Base-by-base conservation (phyloP, 371 early-diverging fungal species). In the Mycotypha africana region DNA sequence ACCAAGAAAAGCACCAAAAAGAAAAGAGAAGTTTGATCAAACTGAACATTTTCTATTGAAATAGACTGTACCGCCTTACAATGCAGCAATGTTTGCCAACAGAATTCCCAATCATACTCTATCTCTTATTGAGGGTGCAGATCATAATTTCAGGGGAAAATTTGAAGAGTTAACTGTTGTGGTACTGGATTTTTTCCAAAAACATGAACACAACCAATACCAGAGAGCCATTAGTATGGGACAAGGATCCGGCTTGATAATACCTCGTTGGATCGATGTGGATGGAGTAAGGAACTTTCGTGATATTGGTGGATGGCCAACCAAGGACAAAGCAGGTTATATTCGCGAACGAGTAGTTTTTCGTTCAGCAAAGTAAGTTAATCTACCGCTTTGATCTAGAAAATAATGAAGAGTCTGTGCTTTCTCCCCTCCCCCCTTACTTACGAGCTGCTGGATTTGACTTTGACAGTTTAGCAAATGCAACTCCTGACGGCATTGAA, bases 271-370 rank as follows among this genome's bases (percentile, higher is more conserved):
- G 67, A 57, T 77, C 16, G 60, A 75, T 47, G 67, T 82, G 3
- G 76, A 79, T 31, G 83, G 83, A n/a, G 81, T 80, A 2, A 62
- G 56, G 22, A 82, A 82, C 49, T 80, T 82, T 51, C 69, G 83
- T 33, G 81, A 79, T 49, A 62, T 79, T 17, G 83, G 83, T 41
- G 81, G 77, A 1, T 77, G 67, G 64, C 55, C 63, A 4, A n/a
- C 65, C 15, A 57, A 60, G 12, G 59, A 65, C 41, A 67, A 70
- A n/a, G 51, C 34, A 19, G 72, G 65, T n/a, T 70, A 73, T 58
- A 60, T 77, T 33, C 63, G 74, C 6, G 65, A 69, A 41, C 32
- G 77, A 23, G 52, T 40, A 10, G 56, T 74, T 3, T 77, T 71
- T 43, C 57, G 59, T 24, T 59, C 53, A 19, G 59, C 54, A 38